Conservation (phyloP, 2,329 filamentous ascomycete species). For the Ophiosphaerella korrae region DNA sequence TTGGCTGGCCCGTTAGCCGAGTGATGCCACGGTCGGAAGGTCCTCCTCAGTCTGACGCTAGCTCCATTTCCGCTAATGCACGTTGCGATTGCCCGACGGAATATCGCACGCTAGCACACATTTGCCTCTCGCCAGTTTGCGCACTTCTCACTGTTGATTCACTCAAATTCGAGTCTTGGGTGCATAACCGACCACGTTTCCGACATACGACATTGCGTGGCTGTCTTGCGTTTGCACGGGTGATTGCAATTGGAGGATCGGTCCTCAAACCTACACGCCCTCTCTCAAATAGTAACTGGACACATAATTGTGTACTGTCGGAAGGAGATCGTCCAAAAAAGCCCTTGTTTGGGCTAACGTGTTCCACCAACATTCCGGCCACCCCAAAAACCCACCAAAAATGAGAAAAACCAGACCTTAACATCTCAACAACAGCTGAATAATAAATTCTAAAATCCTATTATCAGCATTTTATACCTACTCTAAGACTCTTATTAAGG, state of each 20-base stretch:
- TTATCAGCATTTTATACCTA: too few relatives aligned
- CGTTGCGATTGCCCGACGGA: slow-evolving; percentile 17
- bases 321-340: too few relatives aligned
- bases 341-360: too few relatives aligned
- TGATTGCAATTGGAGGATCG: neutral
- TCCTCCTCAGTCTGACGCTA: slow-evolving; percentile 19
- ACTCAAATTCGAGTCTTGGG: neutral
- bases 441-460: too few relatives aligned
- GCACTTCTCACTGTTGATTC: slow-evolving; percentile 3
- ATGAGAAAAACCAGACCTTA: too few relatives aligned
- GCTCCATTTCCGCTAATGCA: slow-evolving; percentile 1
- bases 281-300: too few relatives aligned
- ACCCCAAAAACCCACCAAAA: too few relatives aligned
- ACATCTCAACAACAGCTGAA: too few relatives aligned
- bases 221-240: slow-evolving; percentile 9
- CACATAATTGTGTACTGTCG: too few relatives aligned
- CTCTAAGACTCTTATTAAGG: too few relatives aligned
- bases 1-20: neutral
- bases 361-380: too few relatives aligned
- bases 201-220: slow-evolving; percentile 25
- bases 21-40: slow-evolving; percentile 18
- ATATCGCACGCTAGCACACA: slow-evolving; percentile 13
- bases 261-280: too few relatives aligned
- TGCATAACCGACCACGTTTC: slow-evolving; percentile 1
- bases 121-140: slow-evolving; percentile 6